Evolutionary conservation across 768 basidiomycete genomes (phyloP).

Genomic region (Suillus hirtellus): DNA sequence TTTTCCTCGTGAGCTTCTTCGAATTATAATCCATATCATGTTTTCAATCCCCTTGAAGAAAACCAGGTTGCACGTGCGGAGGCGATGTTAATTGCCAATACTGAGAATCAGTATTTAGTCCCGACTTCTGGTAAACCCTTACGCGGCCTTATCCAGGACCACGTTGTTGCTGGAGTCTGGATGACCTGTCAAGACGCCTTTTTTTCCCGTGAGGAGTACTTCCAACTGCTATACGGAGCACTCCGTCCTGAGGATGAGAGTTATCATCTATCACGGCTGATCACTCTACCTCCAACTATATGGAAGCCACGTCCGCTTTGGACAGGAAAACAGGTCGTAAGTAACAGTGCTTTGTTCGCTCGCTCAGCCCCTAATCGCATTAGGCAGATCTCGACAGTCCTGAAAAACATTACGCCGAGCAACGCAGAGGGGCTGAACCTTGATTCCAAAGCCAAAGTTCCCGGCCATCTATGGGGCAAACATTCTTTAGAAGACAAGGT

Average conservation of each 20-base stretch:
- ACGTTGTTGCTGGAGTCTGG: slow-evolving; percentile 99
- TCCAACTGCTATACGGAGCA: slow-evolving; percentile 93
- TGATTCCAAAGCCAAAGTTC: slow-evolving; percentile 85
- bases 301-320: slow-evolving; percentile 90
- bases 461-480: slow-evolving; percentile 80
- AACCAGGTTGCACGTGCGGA: slow-evolving; percentile 95
- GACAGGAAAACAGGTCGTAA: slow-evolving; percentile 97
- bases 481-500: slow-evolving; percentile 84
- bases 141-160: slow-evolving; percentile 97
- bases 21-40: slow-evolving; percentile 4
- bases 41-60: slow-evolving; percentile 47
- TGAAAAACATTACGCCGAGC: slow-evolving; percentile 87
- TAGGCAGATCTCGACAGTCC: slow-evolving; percentile 84
- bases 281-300: slow-evolving; percentile 87
- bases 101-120: slow-evolving; percentile 98
- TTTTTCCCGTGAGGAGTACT: slow-evolving; percentile 94
- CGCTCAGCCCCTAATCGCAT: slow-evolving; percentile 8
- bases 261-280: slow-evolving; percentile 53
- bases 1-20: slow-evolving; percentile 79
- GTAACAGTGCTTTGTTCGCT: slow-evolving; percentile 23
- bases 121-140: slow-evolving; percentile 98
- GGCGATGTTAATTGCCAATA: slow-evolving; percentile 92
- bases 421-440: slow-evolving; percentile 82
- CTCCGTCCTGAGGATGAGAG: slow-evolving; percentile 84
- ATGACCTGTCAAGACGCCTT: slow-evolving; percentile 96